Base-by-base conservation (phyloP, 805 yeast species). In the Candida sphagnicola region DNA sequence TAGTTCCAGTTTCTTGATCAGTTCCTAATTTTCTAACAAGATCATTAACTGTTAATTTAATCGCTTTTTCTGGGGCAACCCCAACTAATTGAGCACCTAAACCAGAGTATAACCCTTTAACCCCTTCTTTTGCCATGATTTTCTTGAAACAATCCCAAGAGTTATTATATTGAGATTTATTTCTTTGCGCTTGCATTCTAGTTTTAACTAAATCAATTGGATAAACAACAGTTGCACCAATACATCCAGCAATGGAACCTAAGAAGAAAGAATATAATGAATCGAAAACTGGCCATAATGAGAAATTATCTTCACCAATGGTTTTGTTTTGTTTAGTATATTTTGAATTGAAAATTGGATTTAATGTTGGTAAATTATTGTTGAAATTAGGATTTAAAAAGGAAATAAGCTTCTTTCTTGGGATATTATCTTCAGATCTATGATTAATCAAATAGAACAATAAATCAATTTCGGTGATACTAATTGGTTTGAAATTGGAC, bases 1-100 rank as follows among this genome's bases (percentile, higher is more conserved):
- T 69, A 34, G 49, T 37, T 14, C 73, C 72, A 15, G 43, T 29
- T 19, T 48, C 46, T n/a, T 57, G 64, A 15, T 59, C 57, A 26
- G 86, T 74, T 45, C 91, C 80, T 39, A 78, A 71, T 19, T 81
- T 80, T 53, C 98, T 77, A 41, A 89, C 81, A 40, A 85, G 67
- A 59, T 91, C 99, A 63, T 91, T 91, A 28, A 91, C 95, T 0
- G 98, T 90, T 48, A 91, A 77, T 65, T 91, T 91, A 54, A 91
- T 91, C 31, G 98, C 98, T 70, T 91, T 91, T 61, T 91, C 99
- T 2, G 99, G 99, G 0, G 98, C 98, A 37, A 91, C 98, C 49
- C 99, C 99, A 35, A 93, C 79, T 53, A 91, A 70, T 64, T 93
- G 98, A 13, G 98, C 97, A 8, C 87, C 85, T 37, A 91, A 70